Evolutionary conservation across 192 early-diverging fungal species (phyloP), one percentile per base, ranked within the genome.

Genomic region (Umbelopsis ramanniana): DNA sequence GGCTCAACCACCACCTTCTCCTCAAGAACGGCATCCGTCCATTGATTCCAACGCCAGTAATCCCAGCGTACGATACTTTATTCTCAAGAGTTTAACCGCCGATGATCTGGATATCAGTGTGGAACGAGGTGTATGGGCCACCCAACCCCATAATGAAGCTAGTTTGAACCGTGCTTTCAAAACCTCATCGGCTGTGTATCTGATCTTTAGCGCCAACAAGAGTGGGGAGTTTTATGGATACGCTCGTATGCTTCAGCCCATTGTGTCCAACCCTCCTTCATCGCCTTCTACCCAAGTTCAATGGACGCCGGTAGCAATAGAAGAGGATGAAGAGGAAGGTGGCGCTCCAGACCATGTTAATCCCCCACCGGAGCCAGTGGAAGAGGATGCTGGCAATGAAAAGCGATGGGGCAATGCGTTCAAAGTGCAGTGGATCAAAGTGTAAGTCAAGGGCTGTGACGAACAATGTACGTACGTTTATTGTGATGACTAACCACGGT

Each of bases 221-320:
- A 85, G 83, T 53, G 83, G 83, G 6, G 83, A 85, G 54, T 85
- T 85, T 66, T 85, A 82, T 75, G 83, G 83, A 38, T 85, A 79
- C 71, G 83, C 81, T 33, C 72, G 74, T 78, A 70, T 70, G 69
- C 38, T 54, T 35, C 53, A 50, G 19, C 46, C 69, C 53, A 70
- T 70, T n/a, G 46, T 52, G 0, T 26, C 69, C 46, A 70, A 70
- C 47, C 46, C 29, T 11, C 50, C 69, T 50, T 50, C 48, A 9
- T 50, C 48, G 14, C 48, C 69, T 23, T 53, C 69, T n/a, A 40
- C 47, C 5, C 48, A 54, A 22, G 66, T 81, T 9, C 68, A 73
- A 72, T 67, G 75, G 60, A 68, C 75, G 17, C 74, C 71, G 21
- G 68, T 76, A 24, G 37, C 73, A 26, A 74, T 70, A 22, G 69